Percentiles rank a stretch among this genome's conserved stretches.
These are phyloP conservation scores for Chrysanthemum lavandulifolium DNA, from an alignment of 129 eudicot species.

Conservation along the genomic window DNA sequence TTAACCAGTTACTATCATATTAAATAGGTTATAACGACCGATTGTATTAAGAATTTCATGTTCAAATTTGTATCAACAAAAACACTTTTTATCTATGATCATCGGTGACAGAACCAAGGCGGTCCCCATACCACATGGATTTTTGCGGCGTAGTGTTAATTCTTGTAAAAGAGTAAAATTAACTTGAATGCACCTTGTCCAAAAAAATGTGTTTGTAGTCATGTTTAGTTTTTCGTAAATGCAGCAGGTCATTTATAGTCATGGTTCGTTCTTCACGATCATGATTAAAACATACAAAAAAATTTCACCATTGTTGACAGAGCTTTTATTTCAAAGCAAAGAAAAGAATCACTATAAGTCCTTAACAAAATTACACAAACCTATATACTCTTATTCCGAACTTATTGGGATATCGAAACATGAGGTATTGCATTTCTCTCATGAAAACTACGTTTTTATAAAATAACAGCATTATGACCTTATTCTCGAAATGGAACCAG, in stretches of 20 bases:
- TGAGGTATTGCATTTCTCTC: background rate
- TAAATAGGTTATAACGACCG: too few species aligned
- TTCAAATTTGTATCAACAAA: too few species aligned
- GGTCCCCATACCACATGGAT: too few species aligned
- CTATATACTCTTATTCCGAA: background rate
- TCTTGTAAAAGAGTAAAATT: too few species aligned
- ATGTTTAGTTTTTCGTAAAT: background rate
- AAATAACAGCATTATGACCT: background rate
- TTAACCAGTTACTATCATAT: too few species aligned
- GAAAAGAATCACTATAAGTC: background rate
- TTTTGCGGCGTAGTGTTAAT: too few species aligned
- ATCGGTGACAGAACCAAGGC: too few species aligned
- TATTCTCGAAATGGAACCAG: background rate
- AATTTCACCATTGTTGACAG: background rate
- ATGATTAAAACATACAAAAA: background rate
- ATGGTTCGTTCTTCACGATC: background rate
- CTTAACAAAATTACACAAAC: background rate
- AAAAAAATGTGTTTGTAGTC: too few species aligned
- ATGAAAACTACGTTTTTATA: background rate
- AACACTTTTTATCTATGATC: too few species aligned
- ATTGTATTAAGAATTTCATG: too few species aligned
- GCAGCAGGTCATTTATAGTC: background rate
- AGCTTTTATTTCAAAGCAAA: background rate
- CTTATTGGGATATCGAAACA: background rate
- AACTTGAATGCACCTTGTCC: too few species aligned